A percentile compares a stretch with the other conserved stretches of the same genome.
phyloP scores from a whole-genome alignment of 2,329 filamentous ascomycete species.

The Xylaria sp. region DNA sequence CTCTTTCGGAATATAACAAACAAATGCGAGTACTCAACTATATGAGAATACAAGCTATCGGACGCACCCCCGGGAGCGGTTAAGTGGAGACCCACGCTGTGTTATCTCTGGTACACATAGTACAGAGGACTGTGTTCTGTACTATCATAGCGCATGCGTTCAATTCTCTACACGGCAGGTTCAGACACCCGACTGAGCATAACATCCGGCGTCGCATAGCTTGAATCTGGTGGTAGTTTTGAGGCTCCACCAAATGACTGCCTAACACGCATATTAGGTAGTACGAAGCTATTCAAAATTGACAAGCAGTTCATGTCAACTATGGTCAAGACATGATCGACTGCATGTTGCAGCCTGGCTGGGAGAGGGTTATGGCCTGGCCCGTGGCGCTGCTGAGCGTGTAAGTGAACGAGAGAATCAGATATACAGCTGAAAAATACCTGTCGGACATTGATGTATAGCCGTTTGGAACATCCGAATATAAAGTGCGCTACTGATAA shows the following conservation, averaged over 20 bases:
- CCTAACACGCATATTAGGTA: background rate
- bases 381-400: background rate
- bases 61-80: background rate
- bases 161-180: conserved; percentile 8
- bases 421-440: background rate
- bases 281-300: background rate
- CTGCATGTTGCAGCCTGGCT: background rate
- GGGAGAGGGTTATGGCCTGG: background rate
- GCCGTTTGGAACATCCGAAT: background rate
- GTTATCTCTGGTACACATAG: conserved; percentile 9
- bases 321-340: background rate
- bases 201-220: background rate
- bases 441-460: conserved; percentile 8
- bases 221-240: background rate
- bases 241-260: background rate
- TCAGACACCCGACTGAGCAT: background rate
- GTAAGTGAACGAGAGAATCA: background rate
- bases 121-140: conserved; percentile 1
- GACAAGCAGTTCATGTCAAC: background rate
- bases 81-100: conserved; percentile 22
- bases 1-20: conserved; percentile 28
- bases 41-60: background rate
- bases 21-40: background rate
- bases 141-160: background rate
- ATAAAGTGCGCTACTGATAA: background rate